Conservation (phyloP, 306 rosid genomes). For the Trifolium pratense region DNA sequence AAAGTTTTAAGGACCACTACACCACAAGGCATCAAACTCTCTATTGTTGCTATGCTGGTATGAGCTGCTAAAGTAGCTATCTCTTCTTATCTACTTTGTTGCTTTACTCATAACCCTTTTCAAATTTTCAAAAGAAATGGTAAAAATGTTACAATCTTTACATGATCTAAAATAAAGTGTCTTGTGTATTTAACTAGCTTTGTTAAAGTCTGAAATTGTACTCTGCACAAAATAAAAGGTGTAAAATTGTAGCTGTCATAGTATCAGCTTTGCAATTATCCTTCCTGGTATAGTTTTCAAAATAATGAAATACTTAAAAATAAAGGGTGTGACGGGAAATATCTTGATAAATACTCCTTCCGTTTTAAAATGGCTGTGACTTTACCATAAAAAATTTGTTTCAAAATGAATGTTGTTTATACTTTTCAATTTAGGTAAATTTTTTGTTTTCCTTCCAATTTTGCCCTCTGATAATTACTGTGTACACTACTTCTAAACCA, state of each 20-base stretch:
- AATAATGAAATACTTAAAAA: background rate
- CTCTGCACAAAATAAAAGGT: too few relatives aligned
- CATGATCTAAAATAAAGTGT: slow-evolving; percentile 28
- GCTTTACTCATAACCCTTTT: slow-evolving; percentile 51
- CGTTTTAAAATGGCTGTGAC: too few relatives aligned
- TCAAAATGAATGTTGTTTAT: too few relatives aligned
- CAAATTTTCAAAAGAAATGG: slow-evolving; percentile 37
- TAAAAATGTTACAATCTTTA: slow-evolving; percentile 22
- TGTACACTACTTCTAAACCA: too few relatives aligned
- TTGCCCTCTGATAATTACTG: too few relatives aligned
- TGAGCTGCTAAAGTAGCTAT: slow-evolving; percentile 49
- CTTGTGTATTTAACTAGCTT: background rate
- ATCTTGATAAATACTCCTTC: background rate
- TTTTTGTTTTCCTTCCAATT: too few relatives aligned
- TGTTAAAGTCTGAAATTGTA: slow-evolving; percentile 3
- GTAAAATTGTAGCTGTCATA: too few relatives aligned
- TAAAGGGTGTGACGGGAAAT: background rate
- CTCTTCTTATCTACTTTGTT: slow-evolving; percentile 52
- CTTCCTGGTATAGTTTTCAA: background rate
- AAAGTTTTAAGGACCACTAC: slow-evolving; percentile 48
- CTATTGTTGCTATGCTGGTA: slow-evolving; percentile 40
- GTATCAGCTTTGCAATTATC: background rate
- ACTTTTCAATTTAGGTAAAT: too few relatives aligned
- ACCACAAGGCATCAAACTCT: slow-evolving; percentile 38
- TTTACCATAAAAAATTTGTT: too few relatives aligned